These are phyloP conservation scores for Moricandia moricandioides DNA, from an alignment of 345 rosid genomes.

Conservation along the genomic window DNA sequence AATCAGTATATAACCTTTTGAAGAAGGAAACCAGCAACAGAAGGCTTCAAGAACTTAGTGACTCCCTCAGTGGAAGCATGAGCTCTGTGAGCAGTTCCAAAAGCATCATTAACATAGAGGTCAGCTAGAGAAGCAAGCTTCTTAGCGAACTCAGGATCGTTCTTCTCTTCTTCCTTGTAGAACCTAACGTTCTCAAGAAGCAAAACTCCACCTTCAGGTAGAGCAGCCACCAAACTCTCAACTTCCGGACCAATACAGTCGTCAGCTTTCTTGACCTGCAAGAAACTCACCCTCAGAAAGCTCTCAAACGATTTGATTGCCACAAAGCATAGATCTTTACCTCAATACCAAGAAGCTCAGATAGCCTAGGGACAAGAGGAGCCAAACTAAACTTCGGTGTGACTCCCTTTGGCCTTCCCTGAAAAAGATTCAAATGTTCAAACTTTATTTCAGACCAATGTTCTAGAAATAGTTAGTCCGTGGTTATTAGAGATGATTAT, in stretches of 20 bases:
- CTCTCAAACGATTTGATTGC: background rate
- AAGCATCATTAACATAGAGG: conserved; percentile 85
- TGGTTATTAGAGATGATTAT: no score
- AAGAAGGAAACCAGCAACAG: conserved; percentile 93
- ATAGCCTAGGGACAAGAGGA: conserved; percentile 88
- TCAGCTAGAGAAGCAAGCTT: conserved; percentile 87
- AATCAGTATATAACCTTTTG: conserved; percentile 54
- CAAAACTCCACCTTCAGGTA: conserved; percentile 71
- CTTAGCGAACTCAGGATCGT: conserved; percentile 89
- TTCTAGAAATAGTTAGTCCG: no score
- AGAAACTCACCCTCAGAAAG: background rate
- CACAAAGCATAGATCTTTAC: conserved; percentile 32
- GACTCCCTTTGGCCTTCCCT: conserved; percentile 97
- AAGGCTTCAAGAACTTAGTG: conserved; percentile 67
- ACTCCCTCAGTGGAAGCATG: conserved; percentile 49
- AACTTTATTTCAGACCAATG: background rate
- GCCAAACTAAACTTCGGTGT: conserved; percentile 89
- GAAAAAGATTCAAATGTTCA: conserved; percentile 26
- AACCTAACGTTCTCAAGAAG: conserved; percentile 91
- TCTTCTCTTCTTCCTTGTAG: conserved; percentile 93
- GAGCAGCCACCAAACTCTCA: conserved; percentile 61
- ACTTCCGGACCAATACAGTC: conserved; percentile 84
- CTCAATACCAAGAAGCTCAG: conserved; percentile 83
- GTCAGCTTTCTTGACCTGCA: conserved; percentile 76
- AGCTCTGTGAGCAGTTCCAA: conserved; percentile 89